Percentiles rank a stretch among this genome's conserved stretches.
Conservation (phyloP, 208 protist genomes). For the Crithidia expoeki region DNA sequence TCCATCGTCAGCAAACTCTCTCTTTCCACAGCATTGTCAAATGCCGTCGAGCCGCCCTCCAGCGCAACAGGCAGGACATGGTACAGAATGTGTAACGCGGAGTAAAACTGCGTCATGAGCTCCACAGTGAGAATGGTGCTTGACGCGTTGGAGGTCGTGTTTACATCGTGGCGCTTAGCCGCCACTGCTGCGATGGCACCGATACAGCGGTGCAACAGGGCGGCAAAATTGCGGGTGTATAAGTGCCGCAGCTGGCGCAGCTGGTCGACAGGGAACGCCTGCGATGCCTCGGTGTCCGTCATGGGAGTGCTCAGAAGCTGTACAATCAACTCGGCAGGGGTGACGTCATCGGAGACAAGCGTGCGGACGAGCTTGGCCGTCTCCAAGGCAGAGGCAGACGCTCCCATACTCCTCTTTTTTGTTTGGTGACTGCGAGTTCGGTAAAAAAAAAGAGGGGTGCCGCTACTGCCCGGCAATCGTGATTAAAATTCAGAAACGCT, state of each 20-base stretch:
- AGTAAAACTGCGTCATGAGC: slow-evolving; percentile 46
- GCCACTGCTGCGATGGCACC: slow-evolving; percentile 49
- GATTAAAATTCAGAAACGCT: background rate
- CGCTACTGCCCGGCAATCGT: background rate
- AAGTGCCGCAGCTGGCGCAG: slow-evolving; percentile 75
- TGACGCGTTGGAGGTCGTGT: slow-evolving; percentile 24
- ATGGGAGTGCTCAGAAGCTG: slow-evolving; percentile 46
- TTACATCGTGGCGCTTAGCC: slow-evolving; percentile 27
- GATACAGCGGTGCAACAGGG: slow-evolving; percentile 75
- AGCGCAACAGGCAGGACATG: slow-evolving; percentile 72
- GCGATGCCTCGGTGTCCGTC: slow-evolving; percentile 48
- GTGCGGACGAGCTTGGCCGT: slow-evolving; percentile 46
- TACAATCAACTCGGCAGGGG: slow-evolving; percentile 34
- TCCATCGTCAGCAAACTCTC: background rate
- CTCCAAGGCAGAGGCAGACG: slow-evolving; percentile 63
- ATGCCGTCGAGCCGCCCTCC: slow-evolving; percentile 50
- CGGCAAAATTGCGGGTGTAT: slow-evolving; percentile 83
- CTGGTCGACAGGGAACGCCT: slow-evolving; percentile 51
- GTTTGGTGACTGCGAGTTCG: background rate
- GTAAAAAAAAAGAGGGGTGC: too few relatives aligned
- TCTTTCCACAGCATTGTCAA: slow-evolving; percentile 16
- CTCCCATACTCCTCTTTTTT: slow-evolving; percentile 54
- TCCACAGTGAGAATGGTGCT: slow-evolving; percentile 21
- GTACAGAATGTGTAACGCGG: slow-evolving; percentile 64
- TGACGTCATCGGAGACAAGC: slow-evolving; percentile 34